Evolutionary conservation across 2,329 filamentous ascomycete species (phyloP).

Genomic region (Pseudohalonectria lignicola): DNA sequence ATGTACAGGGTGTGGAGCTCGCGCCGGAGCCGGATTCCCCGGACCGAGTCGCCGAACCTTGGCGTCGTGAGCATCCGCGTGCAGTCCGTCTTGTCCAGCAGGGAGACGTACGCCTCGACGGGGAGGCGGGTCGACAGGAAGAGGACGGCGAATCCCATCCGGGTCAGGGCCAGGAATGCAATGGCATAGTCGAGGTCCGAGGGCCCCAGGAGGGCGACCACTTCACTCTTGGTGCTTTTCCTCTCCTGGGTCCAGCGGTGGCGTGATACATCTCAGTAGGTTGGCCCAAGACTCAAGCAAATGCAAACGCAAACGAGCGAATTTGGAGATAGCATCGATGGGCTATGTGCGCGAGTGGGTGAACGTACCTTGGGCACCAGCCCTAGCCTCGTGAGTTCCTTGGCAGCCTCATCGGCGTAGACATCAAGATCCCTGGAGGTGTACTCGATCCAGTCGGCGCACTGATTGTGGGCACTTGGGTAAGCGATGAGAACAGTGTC

Average conservation of each 20-base stretch:
- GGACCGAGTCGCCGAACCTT: neutral
- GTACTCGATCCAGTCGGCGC: slow-evolving; percentile 3
- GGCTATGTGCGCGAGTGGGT: too few species aligned
- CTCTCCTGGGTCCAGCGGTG: neutral
- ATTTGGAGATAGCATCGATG: neutral
- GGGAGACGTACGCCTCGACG: slow-evolving; percentile 12
- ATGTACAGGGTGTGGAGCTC: neutral
- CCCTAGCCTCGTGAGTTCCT: slow-evolving; percentile 1
- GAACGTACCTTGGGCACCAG: neutral
- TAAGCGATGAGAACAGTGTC: slow-evolving; percentile 1
- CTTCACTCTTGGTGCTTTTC: slow-evolving; percentile 8
- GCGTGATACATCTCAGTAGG: neutral
- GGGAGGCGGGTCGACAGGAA: slow-evolving; percentile 23
- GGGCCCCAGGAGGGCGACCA: slow-evolving; percentile 37
- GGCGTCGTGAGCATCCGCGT: neutral
- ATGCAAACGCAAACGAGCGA: too few species aligned
- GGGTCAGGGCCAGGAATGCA: slow-evolving; percentile 39
- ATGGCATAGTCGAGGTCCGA: slow-evolving; percentile 45
- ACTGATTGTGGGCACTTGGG: neutral
- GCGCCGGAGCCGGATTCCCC: neutral
- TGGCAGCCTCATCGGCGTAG: slow-evolving; percentile 2
- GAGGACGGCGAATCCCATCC: slow-evolving; percentile 38
- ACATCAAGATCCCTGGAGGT: slow-evolving; percentile 1
- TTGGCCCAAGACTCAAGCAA: neutral
- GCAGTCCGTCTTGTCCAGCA: slow-evolving; percentile 1